Evolutionary conservation across 2,329 filamentous ascomycete genomes (phyloP), one percentile per base, ranked within the genome.

Genomic region (Cercospora zeae-maydis): DNA sequence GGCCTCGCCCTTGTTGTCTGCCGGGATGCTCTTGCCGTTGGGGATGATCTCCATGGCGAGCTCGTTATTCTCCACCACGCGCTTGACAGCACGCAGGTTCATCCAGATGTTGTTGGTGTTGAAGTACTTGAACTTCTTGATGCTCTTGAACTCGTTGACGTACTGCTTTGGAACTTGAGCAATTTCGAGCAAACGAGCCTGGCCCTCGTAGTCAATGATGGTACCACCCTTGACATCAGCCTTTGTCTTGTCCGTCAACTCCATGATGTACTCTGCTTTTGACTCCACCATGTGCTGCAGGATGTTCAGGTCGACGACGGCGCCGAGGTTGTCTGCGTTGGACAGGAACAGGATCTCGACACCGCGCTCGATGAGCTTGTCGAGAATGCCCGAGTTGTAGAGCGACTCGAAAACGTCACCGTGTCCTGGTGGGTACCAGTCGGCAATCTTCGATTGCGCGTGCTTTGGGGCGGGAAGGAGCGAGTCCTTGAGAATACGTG

Each of bases 91-190:
- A 77, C 91, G 88, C 73, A 97, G 86, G 83, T 96, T 96, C 85
- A 99, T 90, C 95, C 95, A 99, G 82, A 99, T 97, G 87, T 99
- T 99, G 90, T 99, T 99, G 81, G 95, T 99, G 88, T 99, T 99
- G 89, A 99, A 99, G 88, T 99, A 99, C 86, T 96, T 97, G 90
- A 99, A 99, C 86, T 99, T 99, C 89, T 99, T 99, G 86, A 99
- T 99, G 54, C 93, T 97, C 88, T 99, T 99, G 91, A 99, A 99
- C 83, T 99, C 95, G 82, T 99, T 98, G 78, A 95, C 91, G 82
- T 99, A 95, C 84, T 99, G 92, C 88, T 98, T 99, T 81, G 95
- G 95, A 36, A 99, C 95, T 84, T 99, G 95, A 13, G 95, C 95
- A 74, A 99, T 97, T 84, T 99, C 95, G 58, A 99, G 90, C 70